These are phyloP conservation scores for Vigna trinervia DNA, from an alignment of 306 rosid genomes.

Conservation along the genomic window DNA sequence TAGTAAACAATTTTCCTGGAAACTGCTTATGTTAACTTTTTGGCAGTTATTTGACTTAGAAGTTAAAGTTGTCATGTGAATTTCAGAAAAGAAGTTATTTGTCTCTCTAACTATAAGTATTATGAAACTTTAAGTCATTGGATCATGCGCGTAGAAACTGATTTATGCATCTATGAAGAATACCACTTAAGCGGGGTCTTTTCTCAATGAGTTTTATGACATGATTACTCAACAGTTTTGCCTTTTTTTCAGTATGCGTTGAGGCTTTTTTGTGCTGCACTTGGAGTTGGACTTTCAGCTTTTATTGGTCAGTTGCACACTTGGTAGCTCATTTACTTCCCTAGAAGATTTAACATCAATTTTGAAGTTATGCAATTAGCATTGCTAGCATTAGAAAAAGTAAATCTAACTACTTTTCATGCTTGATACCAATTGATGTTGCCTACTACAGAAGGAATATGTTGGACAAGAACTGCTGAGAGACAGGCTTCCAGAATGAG, in stretches of 20 bases:
- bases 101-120: background rate
- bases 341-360: slow-evolving; percentile 8
- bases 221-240: slow-evolving; percentile 35
- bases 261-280: slow-evolving; percentile 68
- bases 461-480: slow-evolving; percentile 91
- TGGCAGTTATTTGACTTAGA: slow-evolving; percentile 4
- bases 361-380: slow-evolving; percentile 7
- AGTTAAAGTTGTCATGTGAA: background rate
- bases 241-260: slow-evolving; percentile 67
- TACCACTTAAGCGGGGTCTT: background rate
- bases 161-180: background rate
- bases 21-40: slow-evolving; percentile 16
- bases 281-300: slow-evolving; percentile 82
- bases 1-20: background rate
- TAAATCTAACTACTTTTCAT: slow-evolving; percentile 37
- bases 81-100: background rate
- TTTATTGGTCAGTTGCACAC: slow-evolving; percentile 67
- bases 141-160: slow-evolving; percentile 2
- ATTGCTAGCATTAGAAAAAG: slow-evolving; percentile 15
- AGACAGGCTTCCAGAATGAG: slow-evolving; percentile 89
- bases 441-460: slow-evolving; percentile 73
- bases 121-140: background rate
- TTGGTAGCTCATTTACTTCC: slow-evolving; percentile 19
- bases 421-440: slow-evolving; percentile 29
- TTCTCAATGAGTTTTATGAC: slow-evolving; percentile 1